phyloP scores from a whole-genome alignment of 495 filamentous ascomycete species.

The Lophiostoma macrostomum region DNA sequence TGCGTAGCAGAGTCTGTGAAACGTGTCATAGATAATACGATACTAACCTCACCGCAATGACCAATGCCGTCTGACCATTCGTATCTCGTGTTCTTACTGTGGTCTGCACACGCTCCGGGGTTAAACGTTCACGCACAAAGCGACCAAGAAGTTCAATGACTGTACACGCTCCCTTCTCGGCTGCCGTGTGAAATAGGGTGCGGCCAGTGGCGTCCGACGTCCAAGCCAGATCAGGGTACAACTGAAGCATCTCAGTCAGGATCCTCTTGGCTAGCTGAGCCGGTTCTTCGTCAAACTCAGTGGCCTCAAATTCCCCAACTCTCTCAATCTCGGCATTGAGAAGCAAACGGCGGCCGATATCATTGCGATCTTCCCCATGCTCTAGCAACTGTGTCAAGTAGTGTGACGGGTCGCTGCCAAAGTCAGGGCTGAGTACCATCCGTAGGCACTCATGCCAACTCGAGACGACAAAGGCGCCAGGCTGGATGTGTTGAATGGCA shows the following conservation, averaged over 20 bases:
- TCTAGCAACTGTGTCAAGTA: background rate
- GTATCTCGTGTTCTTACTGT: background rate
- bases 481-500: background rate
- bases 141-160: background rate
- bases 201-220: background rate
- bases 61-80: background rate
- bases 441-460: conserved; percentile 1
- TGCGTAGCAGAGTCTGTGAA: too few species aligned
- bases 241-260: background rate
- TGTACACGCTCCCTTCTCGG: background rate
- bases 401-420: background rate
- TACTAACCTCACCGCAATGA: conserved; percentile 1
- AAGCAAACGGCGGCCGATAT: background rate
- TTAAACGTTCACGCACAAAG: background rate
- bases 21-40: too few species aligned
- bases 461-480: background rate
- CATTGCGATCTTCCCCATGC: background rate
- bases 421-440: background rate
- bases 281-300: background rate
- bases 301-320: background rate
- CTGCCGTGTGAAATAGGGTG: background rate
- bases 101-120: background rate
- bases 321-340: background rate
- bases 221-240: background rate
- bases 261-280: background rate